Evolutionary conservation across 2,329 filamentous ascomycete genomes (phyloP), one percentile per base, ranked within the genome.

Genomic region (Aspergillus flavus): DNA sequence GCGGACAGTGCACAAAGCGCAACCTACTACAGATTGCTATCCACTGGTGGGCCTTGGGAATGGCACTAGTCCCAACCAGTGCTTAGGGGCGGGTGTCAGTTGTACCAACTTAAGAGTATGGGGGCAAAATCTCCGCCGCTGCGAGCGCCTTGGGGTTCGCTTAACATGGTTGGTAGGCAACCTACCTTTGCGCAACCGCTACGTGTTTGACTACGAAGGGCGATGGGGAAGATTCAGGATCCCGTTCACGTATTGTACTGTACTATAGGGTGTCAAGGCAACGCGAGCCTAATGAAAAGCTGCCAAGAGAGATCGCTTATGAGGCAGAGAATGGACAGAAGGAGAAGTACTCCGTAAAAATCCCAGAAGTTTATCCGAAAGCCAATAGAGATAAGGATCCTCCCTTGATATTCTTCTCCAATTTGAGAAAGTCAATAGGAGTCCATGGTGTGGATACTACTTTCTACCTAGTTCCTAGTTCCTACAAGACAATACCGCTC

Each of bases 1-100:
- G 58, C 58, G 65, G 58, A 61, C 62, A 59, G 64, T 64, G 64
- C 61, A 65, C 63, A 61, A 41, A 63, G 56, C 34, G 62, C 56
- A 50, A 52, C 34, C 34, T 39, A 6, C 12, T 6, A 39, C 34
- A 39, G 34, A 16, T 14, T 41, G 14, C 57, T 61, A 55, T 28
- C 52, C 34, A 61, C 52, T 57, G 52, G 59, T 50, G 59, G 52
- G 56, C 14, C 59, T 50, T 26, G 6, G 4, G 6, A 56, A 59
- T 32, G 23, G n/a, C 21, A 28, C 57, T 39, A 26, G 32, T 34
- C 52, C 52, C 23, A 55, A 39, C 52, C 19, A 50, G 57, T 59
- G 52, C 12, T 55, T 56, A 56, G 48, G 26, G 50, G 30, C 34
- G 57, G 41, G 23, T 26, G 57, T 39, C 26, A 32, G 58, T 53